Evolutionary conservation across 768 basidiomycete species (phyloP).

Genomic region (Lactifluus volemus): DNA sequence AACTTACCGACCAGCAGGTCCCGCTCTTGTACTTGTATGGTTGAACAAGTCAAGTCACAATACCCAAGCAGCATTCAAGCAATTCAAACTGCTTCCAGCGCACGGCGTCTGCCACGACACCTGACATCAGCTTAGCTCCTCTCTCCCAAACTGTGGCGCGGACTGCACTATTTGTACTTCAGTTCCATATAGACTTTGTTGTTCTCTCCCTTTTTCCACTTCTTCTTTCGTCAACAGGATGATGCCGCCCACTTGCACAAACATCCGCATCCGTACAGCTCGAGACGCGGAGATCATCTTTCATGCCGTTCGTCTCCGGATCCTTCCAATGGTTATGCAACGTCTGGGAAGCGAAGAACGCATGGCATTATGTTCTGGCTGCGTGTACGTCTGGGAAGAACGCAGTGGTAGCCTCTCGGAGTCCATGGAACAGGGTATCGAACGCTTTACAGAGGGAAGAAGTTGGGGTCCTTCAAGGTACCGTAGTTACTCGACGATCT

Average conservation of each 20-base stretch:
- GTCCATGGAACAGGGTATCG: slow-evolving; percentile 29
- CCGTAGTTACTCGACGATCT: slow-evolving; percentile 1
- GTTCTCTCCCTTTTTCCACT: slow-evolving; percentile 2
- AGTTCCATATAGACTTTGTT: slow-evolving; percentile 15
- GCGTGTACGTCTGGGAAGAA: slow-evolving; percentile 35
- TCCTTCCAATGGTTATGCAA: slow-evolving; percentile 31
- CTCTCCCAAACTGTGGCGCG: slow-evolving; percentile 10
- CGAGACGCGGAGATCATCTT: slow-evolving; percentile 33
- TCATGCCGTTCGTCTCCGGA: slow-evolving; percentile 28
- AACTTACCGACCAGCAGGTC: slow-evolving; percentile 15
- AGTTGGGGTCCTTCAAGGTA: slow-evolving; percentile 34
- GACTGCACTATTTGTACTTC: slow-evolving; percentile 11
- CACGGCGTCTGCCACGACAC: slow-evolving; percentile 11
- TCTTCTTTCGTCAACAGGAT: slow-evolving; percentile 15
- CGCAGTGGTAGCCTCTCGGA: slow-evolving; percentile 28
- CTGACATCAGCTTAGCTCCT: slow-evolving; percentile 7
- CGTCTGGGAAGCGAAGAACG: slow-evolving; percentile 35
- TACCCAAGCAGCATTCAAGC: background rate
- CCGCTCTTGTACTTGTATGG: slow-evolving; percentile 20
- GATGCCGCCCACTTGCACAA: slow-evolving; percentile 30
- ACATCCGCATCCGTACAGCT: slow-evolving; percentile 29
- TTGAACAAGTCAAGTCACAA: slow-evolving; percentile 11
- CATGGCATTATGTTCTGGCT: slow-evolving; percentile 27
- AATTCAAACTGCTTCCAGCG: slow-evolving; percentile 11
- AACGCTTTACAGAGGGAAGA: slow-evolving; percentile 32